Conservation (phyloP, 768 basidiomycete species). For the Lactarius sanguifluus region DNA sequence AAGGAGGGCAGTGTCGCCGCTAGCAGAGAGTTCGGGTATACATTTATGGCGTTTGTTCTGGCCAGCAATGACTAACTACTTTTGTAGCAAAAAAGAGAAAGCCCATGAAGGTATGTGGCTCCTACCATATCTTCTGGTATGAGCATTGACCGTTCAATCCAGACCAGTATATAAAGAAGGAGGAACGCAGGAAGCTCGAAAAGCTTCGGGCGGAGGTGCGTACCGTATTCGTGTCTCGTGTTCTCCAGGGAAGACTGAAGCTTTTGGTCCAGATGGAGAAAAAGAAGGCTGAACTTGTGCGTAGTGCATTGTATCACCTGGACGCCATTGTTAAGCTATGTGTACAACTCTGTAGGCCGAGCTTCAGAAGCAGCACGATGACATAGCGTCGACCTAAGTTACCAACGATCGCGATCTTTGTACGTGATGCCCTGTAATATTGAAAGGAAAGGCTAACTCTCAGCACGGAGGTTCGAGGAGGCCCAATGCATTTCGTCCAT, state of each 20-base stretch:
- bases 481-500: not conserved
- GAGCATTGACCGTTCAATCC: slow-evolving; percentile 23
- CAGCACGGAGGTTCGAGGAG: not conserved
- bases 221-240: not conserved
- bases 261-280: slow-evolving; percentile 32
- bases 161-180: slow-evolving; percentile 66
- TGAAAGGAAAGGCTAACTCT: not conserved
- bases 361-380: slow-evolving; percentile 35
- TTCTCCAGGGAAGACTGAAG: not conserved
- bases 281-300: slow-evolving; percentile 38
- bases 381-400: slow-evolving; percentile 14
- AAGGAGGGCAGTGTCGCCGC: slow-evolving; percentile 61
- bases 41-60: slow-evolving; percentile 22
- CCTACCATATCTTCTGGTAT: not conserved
- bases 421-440: not conserved
- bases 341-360: slow-evolving; percentile 31
- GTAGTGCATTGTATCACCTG: slow-evolving; percentile 14
- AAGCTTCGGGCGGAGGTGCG: slow-evolving; percentile 60
- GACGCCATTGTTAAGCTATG: not conserved
- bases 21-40: slow-evolving; percentile 62
- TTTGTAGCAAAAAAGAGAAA: slow-evolving; percentile 64
- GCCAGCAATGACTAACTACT: slow-evolving; percentile 1
- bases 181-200: slow-evolving; percentile 55
- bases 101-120: slow-evolving; percentile 58
- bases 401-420: not conserved